These are phyloP conservation scores for Ophiostoma angusticollis DNA, from an alignment of 2,329 filamentous ascomycete species.

Conservation along the genomic window DNA sequence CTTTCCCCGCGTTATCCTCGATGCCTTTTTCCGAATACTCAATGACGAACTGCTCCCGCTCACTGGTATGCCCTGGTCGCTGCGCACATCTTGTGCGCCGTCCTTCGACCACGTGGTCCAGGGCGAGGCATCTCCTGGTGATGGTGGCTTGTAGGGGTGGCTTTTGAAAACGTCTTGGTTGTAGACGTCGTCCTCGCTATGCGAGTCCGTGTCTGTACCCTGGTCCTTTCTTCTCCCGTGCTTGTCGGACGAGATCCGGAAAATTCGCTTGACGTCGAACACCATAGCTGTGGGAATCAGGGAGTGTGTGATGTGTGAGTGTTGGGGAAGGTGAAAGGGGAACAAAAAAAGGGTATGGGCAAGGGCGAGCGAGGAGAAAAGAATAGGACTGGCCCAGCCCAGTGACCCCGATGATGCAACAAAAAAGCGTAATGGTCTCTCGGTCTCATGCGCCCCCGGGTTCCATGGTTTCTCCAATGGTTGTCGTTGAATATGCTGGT, in stretches of 20 bases:
- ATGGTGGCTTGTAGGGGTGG: background rate
- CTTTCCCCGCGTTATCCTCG: slow-evolving; percentile 4
- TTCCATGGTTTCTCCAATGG: too few species aligned
- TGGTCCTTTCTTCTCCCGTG: slow-evolving; percentile 2
- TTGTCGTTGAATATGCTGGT: too few species aligned
- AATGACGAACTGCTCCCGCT: background rate
- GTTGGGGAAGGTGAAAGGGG: background rate
- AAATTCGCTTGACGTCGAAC: slow-evolving; percentile 11
- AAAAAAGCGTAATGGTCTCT: too few species aligned
- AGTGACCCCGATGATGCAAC: too few species aligned
- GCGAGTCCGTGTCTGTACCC: slow-evolving; percentile 8
- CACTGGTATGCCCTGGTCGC: background rate
- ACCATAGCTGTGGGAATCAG: slow-evolving; percentile 7
- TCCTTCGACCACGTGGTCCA: background rate
- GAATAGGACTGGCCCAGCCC: background rate
- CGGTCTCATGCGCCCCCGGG: too few species aligned
- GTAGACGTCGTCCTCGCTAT: slow-evolving; percentile 5
- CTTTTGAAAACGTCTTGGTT: background rate
- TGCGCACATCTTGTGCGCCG: too few species aligned
- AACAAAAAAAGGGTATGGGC: background rate
- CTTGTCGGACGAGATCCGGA: slow-evolving; percentile 10
- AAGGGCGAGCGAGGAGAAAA: background rate
- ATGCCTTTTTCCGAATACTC: slow-evolving; percentile 8
- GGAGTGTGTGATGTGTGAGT: background rate
- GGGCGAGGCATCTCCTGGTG: background rate